Evolutionary conservation across 2,329 filamentous ascomycete genomes (phyloP).

Genomic region (Cercospora sojina): DNA sequence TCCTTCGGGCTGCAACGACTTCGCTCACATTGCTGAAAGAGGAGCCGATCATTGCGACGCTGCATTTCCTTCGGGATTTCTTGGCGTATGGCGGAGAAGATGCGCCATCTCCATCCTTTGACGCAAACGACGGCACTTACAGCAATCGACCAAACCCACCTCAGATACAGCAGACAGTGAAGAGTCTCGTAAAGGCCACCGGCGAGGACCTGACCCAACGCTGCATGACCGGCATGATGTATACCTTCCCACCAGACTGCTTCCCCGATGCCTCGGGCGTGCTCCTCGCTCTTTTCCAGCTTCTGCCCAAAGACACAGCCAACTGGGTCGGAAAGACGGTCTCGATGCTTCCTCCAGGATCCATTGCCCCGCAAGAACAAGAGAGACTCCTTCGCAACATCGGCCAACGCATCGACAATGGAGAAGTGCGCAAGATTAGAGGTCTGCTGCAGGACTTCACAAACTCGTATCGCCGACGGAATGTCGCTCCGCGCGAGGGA

Average conservation of each 20-base stretch:
- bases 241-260: constrained; percentile 92
- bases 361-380: constrained; percentile 75
- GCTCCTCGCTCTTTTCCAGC: constrained; percentile 83
- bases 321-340: constrained; percentile 83
- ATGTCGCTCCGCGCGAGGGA: constrained; percentile 92
- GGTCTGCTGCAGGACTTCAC: constrained; percentile 93
- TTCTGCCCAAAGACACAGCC: constrained; percentile 76
- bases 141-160: constrained; percentile 59
- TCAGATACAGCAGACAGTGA: constrained; percentile 71
- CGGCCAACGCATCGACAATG: constrained; percentile 66
- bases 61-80: constrained; percentile 90
- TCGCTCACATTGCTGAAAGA: constrained; percentile 86
- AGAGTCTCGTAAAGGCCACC: constrained; percentile 65
- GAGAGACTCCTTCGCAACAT: constrained; percentile 79
- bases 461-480: constrained; percentile 85
- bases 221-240: constrained; percentile 97
- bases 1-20: constrained; percentile 83
- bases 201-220: constrained; percentile 79
- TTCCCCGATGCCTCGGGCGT: constrained; percentile 93
- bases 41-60: constrained; percentile 83
- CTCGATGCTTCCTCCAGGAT: constrained; percentile 76
- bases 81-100: constrained; percentile 83
- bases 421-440: constrained; percentile 75
- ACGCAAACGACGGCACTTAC: constrained; percentile 48
- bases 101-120: constrained; percentile 59